Base-by-base conservation (phyloP, 305 asterid species). In the Petunia hybrid region DNA sequence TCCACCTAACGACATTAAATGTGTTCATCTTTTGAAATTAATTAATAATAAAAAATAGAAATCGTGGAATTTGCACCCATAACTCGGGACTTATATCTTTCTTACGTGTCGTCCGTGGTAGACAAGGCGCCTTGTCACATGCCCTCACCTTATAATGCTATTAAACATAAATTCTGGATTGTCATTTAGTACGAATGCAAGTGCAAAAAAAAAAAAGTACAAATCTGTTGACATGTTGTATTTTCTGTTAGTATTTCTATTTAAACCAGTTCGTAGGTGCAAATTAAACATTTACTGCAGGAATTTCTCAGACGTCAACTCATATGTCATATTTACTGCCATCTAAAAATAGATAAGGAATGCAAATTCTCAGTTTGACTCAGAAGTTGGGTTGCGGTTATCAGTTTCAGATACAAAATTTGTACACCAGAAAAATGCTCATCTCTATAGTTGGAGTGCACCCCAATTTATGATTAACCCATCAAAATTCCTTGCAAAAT, bases 261-360 rank as follows among this genome's bases (percentile, higher is more conserved):
- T 57, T 69, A 39, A 69, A 16, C 38, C 57, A 69, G 57, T 69
- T 43, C 57, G 56, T 43, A 43, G n/a, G 56, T 42, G 76, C 57
- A 67, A 43, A 43, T 43, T 43, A 69, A 69, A 69, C 57, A 69
- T 69, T 69, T 69, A 43, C 57, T 69, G 57, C 16, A 8, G 76
- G 57, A n/a, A 69, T 8, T 35, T 68, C 7, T 16, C 57, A 69
- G 76, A 69, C 31, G 31, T 43, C n/a, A 69, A 42, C 16, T 43
- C 57, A 42, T 68, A 42, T 43, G 40, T 43, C 57, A 43, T 69
- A 16, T 43, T 53, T 73, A 53, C 35, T 73, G 63, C 46, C 14
- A 22, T 38, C 63, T 73, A 38, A 73, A 46, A 73, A 73, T 73
- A 73, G 48, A 73, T 73, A 2, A 36, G 78, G 46, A 36, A 36